These are phyloP conservation scores for Biancaea sappan DNA, from an alignment of 306 rosid genomes.

Conservation along the genomic window DNA sequence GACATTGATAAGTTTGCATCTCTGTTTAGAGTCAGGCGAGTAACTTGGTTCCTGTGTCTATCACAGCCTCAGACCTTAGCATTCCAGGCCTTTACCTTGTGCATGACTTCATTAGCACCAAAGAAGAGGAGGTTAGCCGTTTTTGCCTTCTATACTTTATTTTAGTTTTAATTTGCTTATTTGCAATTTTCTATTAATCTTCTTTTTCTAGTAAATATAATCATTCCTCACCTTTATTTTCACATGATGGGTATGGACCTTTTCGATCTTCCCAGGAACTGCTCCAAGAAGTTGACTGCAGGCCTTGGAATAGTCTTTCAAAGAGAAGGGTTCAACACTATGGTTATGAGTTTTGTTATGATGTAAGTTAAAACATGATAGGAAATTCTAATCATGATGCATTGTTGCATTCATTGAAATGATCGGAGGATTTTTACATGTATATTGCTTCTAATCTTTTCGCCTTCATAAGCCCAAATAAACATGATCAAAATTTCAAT, in stretches of 20 bases:
- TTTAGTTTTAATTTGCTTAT: slow-evolving; percentile 23
- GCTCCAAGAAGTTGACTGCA: slow-evolving; percentile 67
- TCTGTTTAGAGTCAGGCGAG: slow-evolving; percentile 44
- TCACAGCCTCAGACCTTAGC: slow-evolving; percentile 65
- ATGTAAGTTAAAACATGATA: slow-evolving; percentile 48
- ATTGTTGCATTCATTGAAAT: background rate
- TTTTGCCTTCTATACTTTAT: slow-evolving; percentile 24
- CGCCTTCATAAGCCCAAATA: background rate
- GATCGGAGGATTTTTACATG: background rate
- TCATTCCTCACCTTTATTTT: background rate
- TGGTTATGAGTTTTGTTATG: slow-evolving; percentile 86
- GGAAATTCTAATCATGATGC: background rate
- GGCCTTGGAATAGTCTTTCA: slow-evolving; percentile 73
- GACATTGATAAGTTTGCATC: slow-evolving; percentile 27
- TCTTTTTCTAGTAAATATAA: background rate
- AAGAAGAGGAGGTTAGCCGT: slow-evolving; percentile 75
- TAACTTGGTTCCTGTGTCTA: slow-evolving; percentile 65
- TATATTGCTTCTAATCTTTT: background rate
- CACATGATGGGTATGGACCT: background rate
- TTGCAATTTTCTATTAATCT: slow-evolving; percentile 7
- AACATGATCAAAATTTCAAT: slow-evolving; percentile 1
- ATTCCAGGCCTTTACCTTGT: slow-evolving; percentile 80
- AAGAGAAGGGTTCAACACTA: slow-evolving; percentile 97
- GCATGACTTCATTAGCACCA: slow-evolving; percentile 65
- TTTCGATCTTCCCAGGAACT: slow-evolving; percentile 52